Evolutionary conservation across 1,284 basidiomycete species (phyloP), one percentile per base, ranked within the genome.

Genomic region (Cutaneotrichosporon spelunceum): DNA sequence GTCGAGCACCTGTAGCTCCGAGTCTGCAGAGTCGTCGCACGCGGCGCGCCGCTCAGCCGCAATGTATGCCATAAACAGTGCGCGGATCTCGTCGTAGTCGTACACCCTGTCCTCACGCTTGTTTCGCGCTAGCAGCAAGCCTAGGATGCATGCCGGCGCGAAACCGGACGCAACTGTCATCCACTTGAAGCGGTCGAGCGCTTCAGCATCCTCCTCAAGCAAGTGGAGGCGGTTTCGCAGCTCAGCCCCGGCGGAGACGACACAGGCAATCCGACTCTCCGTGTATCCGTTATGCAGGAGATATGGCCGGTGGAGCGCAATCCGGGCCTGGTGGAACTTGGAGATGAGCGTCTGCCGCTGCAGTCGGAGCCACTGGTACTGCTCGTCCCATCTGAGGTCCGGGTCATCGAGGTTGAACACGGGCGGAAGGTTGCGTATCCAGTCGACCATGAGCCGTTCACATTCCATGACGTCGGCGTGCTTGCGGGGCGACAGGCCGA

Each of bases 181-280:
- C 71, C 71, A 72, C 64, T 72, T 72, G 66, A 71, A 70, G 23
- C 71, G 60, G 60, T 72, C 71, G 8, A 72, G 63, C 0, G 71
- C 68, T 42, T 69, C 69, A 16, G 30, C 29, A 47, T 66, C 66
- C 8, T 50, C 53, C 29, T 62, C 61, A 29, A 68, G 62, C 34
- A 66, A 56, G 8, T 45, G 26, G 26, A 68, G 67, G 42, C 71
- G 61, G 56, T 70, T 63, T 6, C 60, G 58, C 23, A 72, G 57
- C 54, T 72, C 71, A 2, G 68, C 70, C 10, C 66, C 65, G 1
- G 68, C 66, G 0, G 57, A 62, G 5, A 57, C 42, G 3, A 72
- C 60, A 27, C 69, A 69, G 33, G 68, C 69, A 23, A 67, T 56
- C 45, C 66, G 64, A 10, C 63, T 66, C 27, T 60, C 42, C 11